Evolutionary conservation across 495 filamentous ascomycete genomes (phyloP), one percentile per base, ranked within the genome.

Genomic region (Aspergillus biplanus): DNA sequence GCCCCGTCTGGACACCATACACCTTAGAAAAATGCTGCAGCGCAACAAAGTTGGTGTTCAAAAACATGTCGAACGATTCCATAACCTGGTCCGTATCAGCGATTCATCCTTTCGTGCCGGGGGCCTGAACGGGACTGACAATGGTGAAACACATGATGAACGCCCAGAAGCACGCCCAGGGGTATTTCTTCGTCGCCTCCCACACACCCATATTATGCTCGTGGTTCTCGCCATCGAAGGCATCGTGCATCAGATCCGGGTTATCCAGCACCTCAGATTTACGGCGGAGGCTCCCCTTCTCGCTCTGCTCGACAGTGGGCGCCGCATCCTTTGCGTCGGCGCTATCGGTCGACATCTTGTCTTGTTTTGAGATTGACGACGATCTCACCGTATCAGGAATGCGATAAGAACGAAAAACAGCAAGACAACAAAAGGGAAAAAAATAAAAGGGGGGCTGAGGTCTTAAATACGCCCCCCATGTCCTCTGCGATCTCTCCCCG

Each of bases 91-190:
- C 4, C 27, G 37, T 1, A 59, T 68, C 35, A 72, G 62, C 56
- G 32, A 44, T 21, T 47, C 7, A n/a, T 58, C 39, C 32, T n/a
- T n/a, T n/a, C n/a, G n/a, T n/a, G n/a, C n/a, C n/a, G 21, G 21
- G 21, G 21, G 21, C 21, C 21, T 27, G 21, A 27, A 27, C 21
- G 21, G 8, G 44, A 69, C 71, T 71, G 59, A 74, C 74, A 53
- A 79, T 79, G 13, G 76, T 79, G 55, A 79, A 79, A 37, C 73
- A 78, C 68, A 77, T 72, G 58, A 62, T 68, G 62, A 78, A 78
- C 1, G 71, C 74, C 80, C 80, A 84, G 4, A 72, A 72, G 46
- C 80, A 75, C 44, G 82, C 82, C 69, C 79, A 80, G 27, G 80
- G 82, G 63, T 82, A 80, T 9, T 67, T 67, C 62, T 73, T 77